phyloP scores from a whole-genome alignment of 2,329 filamentous ascomycete species.

The Polychaeton citri region DNA sequence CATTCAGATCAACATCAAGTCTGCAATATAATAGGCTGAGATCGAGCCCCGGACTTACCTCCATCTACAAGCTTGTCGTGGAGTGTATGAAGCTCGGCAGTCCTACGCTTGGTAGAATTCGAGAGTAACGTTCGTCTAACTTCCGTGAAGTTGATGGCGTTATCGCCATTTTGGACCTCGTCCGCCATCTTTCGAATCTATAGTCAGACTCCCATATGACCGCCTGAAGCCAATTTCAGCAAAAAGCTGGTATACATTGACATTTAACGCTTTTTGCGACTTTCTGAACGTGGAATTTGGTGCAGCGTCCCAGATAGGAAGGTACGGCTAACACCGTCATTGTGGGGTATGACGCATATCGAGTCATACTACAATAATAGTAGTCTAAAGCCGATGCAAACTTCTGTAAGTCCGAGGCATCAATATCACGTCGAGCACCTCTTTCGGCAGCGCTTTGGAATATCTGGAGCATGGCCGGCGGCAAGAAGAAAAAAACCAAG shows the following conservation, averaged over 20 bases:
- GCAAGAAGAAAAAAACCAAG: conserved; percentile 81
- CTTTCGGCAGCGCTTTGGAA: too few species aligned
- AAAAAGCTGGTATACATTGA: too few species aligned
- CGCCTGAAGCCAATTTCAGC: too few species aligned
- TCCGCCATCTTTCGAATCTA: too few species aligned
- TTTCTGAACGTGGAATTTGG: neutral
- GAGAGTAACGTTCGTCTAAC: conserved; percentile 29
- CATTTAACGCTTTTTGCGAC: neutral
- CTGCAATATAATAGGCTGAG: conserved; percentile 30
- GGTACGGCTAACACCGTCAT: neutral
- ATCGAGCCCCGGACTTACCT: conserved; percentile 28
- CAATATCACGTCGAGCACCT: too few species aligned
- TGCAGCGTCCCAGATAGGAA: neutral
- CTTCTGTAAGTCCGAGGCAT: too few species aligned
- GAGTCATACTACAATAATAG: neutral
- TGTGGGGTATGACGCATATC: neutral
- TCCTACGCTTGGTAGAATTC: conserved; percentile 36
- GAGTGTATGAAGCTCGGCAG: conserved; percentile 29
- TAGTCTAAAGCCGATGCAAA: too few species aligned
- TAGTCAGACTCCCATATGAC: too few species aligned
- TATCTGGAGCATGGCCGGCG: conserved; percentile 12
- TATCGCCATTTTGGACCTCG: conserved; percentile 11
- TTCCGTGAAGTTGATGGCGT: conserved; percentile 3
- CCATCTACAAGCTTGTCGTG: conserved; percentile 30
- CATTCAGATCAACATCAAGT: conserved; percentile 30